Evolutionary conservation across 2,329 filamentous ascomycete species (phyloP).

Genomic region (Xylariaceae sp.): DNA sequence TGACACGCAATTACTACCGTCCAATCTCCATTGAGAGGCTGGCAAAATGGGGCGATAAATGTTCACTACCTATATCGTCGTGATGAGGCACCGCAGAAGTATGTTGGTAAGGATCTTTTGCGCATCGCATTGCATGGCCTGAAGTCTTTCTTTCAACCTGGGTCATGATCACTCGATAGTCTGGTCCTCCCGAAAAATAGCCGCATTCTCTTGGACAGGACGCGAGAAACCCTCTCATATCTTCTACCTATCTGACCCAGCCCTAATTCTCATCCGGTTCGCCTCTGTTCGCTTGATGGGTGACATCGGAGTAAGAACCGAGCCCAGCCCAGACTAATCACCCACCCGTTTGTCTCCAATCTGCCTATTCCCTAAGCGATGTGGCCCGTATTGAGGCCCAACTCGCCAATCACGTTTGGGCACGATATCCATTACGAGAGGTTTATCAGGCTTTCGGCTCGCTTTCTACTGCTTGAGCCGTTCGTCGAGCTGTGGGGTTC

Average conservation of each 20-base stretch:
- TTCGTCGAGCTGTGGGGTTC: slow-evolving; percentile 25
- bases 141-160: not conserved
- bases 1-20: slow-evolving; percentile 26
- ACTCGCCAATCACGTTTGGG: slow-evolving; percentile 31
- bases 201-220: slow-evolving; percentile 2
- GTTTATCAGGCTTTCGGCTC: slow-evolving; percentile 26
- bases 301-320: slow-evolving; percentile 2
- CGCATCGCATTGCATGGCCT: slow-evolving; percentile 11
- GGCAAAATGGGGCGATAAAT: slow-evolving; percentile 7
- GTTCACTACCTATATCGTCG: slow-evolving; percentile 14
- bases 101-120: slow-evolving; percentile 16
- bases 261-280: slow-evolving; percentile 8
- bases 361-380: slow-evolving; percentile 26
- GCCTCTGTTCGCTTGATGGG: not conserved
- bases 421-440: slow-evolving; percentile 35
- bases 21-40: slow-evolving; percentile 7
- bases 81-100: slow-evolving; percentile 4
- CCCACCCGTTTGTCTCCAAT: slow-evolving; percentile 9
- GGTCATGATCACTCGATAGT: not conserved
- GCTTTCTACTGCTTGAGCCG: slow-evolving; percentile 19
- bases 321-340: slow-evolving; percentile 5
- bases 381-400: slow-evolving; percentile 35
- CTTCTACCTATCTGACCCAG: slow-evolving; percentile 3
- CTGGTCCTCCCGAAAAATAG: slow-evolving; percentile 13
- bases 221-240: slow-evolving; percentile 1